phyloP scores from a whole-genome alignment of 441 rosid species.

The Theobroma grandiflorum region DNA sequence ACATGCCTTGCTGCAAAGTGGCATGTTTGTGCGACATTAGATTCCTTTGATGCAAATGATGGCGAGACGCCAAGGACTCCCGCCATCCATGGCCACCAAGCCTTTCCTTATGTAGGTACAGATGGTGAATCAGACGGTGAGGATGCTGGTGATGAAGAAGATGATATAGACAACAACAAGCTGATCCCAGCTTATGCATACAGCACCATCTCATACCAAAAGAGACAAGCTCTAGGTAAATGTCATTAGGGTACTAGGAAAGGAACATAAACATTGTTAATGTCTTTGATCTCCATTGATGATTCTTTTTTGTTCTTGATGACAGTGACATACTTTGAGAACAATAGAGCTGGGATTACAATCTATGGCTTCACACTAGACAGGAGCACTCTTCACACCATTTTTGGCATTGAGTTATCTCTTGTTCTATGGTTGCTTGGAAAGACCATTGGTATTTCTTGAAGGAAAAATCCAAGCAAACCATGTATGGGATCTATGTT shows the following conservation, averaged over 20 bases:
- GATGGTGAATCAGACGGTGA: conserved; percentile 53
- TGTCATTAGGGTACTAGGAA: no score
- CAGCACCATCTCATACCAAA: conserved; percentile 84
- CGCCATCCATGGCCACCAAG: conserved; percentile 23
- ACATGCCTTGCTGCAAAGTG: conserved; percentile 90
- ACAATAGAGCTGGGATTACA: conserved; percentile 86
- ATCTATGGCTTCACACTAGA: conserved; percentile 79
- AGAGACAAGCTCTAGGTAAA: conserved; percentile 87
- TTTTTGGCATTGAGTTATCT: conserved; percentile 79
- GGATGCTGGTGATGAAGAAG: conserved; percentile 81
- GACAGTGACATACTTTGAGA: conserved; percentile 88
- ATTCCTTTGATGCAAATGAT: conserved; percentile 61
- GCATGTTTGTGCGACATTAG: conserved; percentile 87
- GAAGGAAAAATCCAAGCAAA: neutral
- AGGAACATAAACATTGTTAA: neutral
- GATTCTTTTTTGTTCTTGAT: conserved; percentile 11
- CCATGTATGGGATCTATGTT: neutral
- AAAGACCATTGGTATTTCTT: conserved; percentile 80
- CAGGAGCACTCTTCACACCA: conserved; percentile 74
- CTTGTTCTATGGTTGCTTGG: conserved; percentile 91
- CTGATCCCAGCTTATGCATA: conserved; percentile 79
- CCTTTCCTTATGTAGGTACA: conserved; percentile 26
- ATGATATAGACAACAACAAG: conserved; percentile 76
- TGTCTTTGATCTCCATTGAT: conserved; percentile 1
- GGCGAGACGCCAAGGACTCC: conserved; percentile 66